Percentiles rank a stretch among this genome's conserved stretches.
Evolutionary conservation across 73 alveolate genomes (phyloP).

Genomic region (Paramecium primaurelia): DNA sequence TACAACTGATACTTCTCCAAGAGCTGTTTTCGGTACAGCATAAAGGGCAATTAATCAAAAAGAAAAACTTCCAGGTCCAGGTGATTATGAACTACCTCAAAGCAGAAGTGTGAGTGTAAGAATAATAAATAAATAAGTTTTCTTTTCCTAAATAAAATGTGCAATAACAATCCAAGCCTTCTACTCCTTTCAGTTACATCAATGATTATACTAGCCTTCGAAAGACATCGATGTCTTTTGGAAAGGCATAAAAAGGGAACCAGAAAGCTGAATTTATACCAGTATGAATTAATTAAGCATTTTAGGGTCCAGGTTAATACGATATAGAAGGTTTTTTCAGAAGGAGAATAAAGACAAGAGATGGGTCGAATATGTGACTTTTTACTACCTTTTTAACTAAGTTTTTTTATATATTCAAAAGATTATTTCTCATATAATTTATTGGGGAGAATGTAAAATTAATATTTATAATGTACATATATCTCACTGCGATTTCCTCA

Average conservation of each 20-base stretch:
- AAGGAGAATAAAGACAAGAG: neutral
- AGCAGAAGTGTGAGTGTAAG: slow-evolving; percentile 16
- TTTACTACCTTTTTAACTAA: neutral
- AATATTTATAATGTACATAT: neutral
- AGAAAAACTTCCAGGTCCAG: slow-evolving; percentile 3
- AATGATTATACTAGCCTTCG: neutral
- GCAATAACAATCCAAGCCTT: neutral
- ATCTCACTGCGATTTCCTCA: neutral
- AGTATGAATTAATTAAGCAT: neutral
- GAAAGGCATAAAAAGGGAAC: neutral
- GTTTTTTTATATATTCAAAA: neutral
- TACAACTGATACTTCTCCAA: neutral
- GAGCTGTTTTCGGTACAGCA: slow-evolving; percentile 25
- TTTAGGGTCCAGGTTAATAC: slow-evolving; percentile 44
- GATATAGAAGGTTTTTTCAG: neutral
- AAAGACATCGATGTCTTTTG: neutral
- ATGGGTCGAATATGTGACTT: neutral
- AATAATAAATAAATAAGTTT: neutral
- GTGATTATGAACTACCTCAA: neutral
- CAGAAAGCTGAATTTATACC: neutral
- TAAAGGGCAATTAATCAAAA: neutral
- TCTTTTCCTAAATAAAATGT: slow-evolving; percentile 24
- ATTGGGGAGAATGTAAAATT: neutral
- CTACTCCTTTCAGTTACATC: neutral
- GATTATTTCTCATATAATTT: neutral